Evolutionary conservation across 495 filamentous ascomycete genomes (phyloP).

Genomic region (Hyaloscypha variabilis): DNA sequence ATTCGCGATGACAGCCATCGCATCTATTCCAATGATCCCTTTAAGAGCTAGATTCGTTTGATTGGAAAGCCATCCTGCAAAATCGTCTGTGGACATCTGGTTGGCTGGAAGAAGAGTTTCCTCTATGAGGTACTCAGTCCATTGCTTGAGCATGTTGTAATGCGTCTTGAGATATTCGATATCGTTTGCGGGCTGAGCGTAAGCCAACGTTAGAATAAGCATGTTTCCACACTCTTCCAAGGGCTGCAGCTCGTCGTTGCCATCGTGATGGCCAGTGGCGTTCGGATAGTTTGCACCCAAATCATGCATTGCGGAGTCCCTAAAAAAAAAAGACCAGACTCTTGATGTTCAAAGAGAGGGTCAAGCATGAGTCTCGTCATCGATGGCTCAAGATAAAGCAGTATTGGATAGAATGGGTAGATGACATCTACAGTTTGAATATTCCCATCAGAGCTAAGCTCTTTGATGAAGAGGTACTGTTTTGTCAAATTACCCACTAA

Average conservation of each 20-base stretch:
- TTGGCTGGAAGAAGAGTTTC: slow-evolving; percentile 79
- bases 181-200: slow-evolving; percentile 49
- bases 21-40: slow-evolving; percentile 89
- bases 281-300: slow-evolving; percentile 88
- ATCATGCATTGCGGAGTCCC: slow-evolving; percentile 86
- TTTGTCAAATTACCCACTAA: slow-evolving; percentile 79
- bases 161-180: slow-evolving; percentile 48
- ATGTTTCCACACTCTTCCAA: slow-evolving; percentile 95
- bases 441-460: slow-evolving; percentile 93
- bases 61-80: slow-evolving; percentile 82
- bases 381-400: slow-evolving; percentile 83
- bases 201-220: slow-evolving; percentile 84
- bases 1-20: slow-evolving; percentile 79
- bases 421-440: slow-evolving; percentile 96
- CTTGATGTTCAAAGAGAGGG: slow-evolving; percentile 86
- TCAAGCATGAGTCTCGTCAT: slow-evolving; percentile 84
- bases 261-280: slow-evolving; percentile 84
- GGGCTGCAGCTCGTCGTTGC: slow-evolving; percentile 74
- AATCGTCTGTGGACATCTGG: slow-evolving; percentile 93
- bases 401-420: slow-evolving; percentile 88
- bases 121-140: slow-evolving; percentile 84
- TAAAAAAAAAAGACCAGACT: slow-evolving; percentile 88
- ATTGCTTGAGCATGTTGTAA: slow-evolving; percentile 80
- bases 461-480: slow-evolving; percentile 90
- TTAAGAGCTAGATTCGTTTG: slow-evolving; percentile 95